Evolutionary conservation across 2,329 filamentous ascomycete genomes (phyloP).

Genomic region (Ophiosphaerella herpotricha): DNA sequence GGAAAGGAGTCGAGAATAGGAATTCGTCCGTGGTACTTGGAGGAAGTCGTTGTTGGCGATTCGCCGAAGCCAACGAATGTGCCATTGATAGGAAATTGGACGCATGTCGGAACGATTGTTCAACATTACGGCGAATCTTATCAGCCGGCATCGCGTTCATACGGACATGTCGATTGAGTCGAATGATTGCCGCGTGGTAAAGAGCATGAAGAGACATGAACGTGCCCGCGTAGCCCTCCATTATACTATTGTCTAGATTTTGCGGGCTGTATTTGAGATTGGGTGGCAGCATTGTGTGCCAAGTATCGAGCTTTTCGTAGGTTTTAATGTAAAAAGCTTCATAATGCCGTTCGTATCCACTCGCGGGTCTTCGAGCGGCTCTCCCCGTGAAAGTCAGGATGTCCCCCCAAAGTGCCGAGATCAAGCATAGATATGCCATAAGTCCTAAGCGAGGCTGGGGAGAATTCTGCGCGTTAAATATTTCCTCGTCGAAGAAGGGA

Average conservation of each 20-base stretch:
- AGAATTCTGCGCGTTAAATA: constrained; percentile 46
- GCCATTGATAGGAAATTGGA: constrained; percentile 39
- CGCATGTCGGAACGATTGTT: constrained; percentile 34
- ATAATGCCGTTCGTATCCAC: constrained; percentile 52
- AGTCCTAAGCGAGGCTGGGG: constrained; percentile 48
- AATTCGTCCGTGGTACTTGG: constrained; percentile 34
- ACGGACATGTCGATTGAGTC: constrained; percentile 64
- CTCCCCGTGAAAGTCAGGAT: constrained; percentile 65
- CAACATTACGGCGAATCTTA: constrained; percentile 37
- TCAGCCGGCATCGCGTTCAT: constrained; percentile 31
- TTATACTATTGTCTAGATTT: constrained; percentile 63
- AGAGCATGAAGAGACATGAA: constrained; percentile 69
- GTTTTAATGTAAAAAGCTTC: constrained; percentile 60
- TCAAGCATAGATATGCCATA: constrained; percentile 66
- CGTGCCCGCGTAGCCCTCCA: constrained; percentile 59
- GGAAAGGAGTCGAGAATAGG: constrained; percentile 60
- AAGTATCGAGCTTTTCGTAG: constrained; percentile 59
- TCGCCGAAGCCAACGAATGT: constrained; percentile 34
- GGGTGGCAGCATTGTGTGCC: constrained; percentile 62
- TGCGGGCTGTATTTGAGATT: constrained; percentile 59
- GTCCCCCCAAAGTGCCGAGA: constrained; percentile 69
- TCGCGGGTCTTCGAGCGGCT: constrained; percentile 50
- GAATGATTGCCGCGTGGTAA: constrained; percentile 68
- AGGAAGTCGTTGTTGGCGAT: constrained; percentile 33
- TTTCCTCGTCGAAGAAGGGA: constrained; percentile 64